These are phyloP conservation scores for Musa acuminata DNA, from an alignment of 176 grass and related monocot species.

Conservation along the genomic window DNA sequence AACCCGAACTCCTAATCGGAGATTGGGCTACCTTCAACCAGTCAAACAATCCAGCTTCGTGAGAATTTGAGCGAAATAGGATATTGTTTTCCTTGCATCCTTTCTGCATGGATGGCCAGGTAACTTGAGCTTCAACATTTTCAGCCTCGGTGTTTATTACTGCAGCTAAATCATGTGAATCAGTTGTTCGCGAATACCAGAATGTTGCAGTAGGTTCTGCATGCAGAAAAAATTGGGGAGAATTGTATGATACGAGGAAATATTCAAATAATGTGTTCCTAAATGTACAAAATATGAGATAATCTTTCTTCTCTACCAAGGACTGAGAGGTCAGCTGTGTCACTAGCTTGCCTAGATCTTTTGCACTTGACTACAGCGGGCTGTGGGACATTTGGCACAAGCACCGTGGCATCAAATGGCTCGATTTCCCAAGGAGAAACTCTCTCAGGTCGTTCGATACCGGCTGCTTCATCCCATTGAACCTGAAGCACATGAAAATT, in stretches of 20 bases:
- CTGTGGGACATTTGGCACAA: conserved; percentile 25
- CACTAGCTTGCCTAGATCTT: conserved; percentile 33
- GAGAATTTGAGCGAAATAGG: conserved; percentile 33
- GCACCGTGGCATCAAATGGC: conserved; percentile 28
- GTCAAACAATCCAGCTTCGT: conserved; percentile 28
- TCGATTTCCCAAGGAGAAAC: conserved; percentile 85
- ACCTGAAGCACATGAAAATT: conserved; percentile 30
- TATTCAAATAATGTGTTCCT: too few relatives aligned
- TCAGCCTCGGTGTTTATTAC: conserved; percentile 27
- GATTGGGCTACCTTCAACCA: conserved; percentile 48
- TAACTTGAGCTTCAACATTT: conserved; percentile 30
- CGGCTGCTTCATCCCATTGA: conserved; percentile 67
- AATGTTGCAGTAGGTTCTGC: conserved; percentile 42
- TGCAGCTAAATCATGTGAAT: conserved; percentile 31
- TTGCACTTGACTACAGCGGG: conserved; percentile 35
- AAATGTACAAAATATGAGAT: background rate
- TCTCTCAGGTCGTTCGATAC: conserved; percentile 44
- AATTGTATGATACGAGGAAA: too few relatives aligned
- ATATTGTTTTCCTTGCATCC: conserved; percentile 25
- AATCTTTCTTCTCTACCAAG: background rate
- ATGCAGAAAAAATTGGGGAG: background rate
- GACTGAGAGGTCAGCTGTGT: background rate
- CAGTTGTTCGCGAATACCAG: conserved; percentile 39
- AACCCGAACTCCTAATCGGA: conserved; percentile 20
- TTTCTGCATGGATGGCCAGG: conserved; percentile 26